A percentile compares a stretch with the other conserved stretches of the same genome.
Conservation (phyloP, 129 eudicot genomes). For the Lactuca sativa region DNA sequence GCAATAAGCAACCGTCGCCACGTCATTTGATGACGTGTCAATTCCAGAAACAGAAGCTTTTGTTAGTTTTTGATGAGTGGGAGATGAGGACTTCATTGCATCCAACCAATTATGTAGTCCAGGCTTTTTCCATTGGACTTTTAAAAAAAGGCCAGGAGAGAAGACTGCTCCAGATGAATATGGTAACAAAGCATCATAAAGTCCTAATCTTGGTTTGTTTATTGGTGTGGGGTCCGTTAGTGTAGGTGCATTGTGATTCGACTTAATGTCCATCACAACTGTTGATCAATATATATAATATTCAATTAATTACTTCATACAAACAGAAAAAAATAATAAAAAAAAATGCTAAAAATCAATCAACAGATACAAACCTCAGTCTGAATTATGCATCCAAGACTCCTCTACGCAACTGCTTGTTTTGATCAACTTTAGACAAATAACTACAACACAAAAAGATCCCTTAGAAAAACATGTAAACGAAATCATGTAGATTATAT, state of each 20-base stretch:
- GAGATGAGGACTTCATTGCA: slow-evolving; percentile 95
- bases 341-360: too few relatives aligned
- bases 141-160: slow-evolving; percentile 52
- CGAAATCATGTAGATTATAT: not conserved
- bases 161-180: slow-evolving; percentile 42
- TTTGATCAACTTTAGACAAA: too few relatives aligned
- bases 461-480: not conserved
- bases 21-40: slow-evolving; percentile 46
- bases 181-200: slow-evolving; percentile 56
- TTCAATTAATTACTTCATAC: not conserved
- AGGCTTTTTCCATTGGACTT: slow-evolving; percentile 63
- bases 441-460: not conserved
- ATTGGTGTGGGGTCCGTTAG: slow-evolving; percentile 66
- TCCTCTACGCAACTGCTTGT: not conserved
- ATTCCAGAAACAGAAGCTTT: slow-evolving; percentile 45
- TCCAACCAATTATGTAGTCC: slow-evolving; percentile 71
- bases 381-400: not conserved
- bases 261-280: slow-evolving; percentile 62
- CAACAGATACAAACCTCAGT: not conserved
- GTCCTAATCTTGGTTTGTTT: slow-evolving; percentile 64
- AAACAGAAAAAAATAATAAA: too few relatives aligned
- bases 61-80: slow-evolving; percentile 37
- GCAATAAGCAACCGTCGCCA: slow-evolving; percentile 55
- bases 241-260: slow-evolving; percentile 64
- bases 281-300: slow-evolving; percentile 5